Conservation (phyloP, 2,329 filamentous ascomycete genomes). For the Samsoniella hepiali region DNA sequence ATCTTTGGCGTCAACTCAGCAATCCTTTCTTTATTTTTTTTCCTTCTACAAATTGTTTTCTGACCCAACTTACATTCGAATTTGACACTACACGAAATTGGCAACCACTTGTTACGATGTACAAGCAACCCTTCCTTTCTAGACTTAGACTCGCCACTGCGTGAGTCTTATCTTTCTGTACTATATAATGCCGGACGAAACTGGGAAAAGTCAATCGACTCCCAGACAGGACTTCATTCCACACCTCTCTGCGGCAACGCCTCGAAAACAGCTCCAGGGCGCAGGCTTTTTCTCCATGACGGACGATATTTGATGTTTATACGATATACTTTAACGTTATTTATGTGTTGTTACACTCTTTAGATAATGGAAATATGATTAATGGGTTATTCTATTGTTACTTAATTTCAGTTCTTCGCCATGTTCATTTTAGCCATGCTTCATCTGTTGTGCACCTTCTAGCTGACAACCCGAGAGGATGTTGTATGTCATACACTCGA, state of each 20-base stretch:
- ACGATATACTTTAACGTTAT: slow-evolving; percentile 13
- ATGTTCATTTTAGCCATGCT: background rate
- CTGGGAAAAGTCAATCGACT: background rate
- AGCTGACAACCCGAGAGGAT: background rate
- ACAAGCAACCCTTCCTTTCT: background rate
- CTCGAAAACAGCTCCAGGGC: background rate
- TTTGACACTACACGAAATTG: background rate
- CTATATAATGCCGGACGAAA: slow-evolving; percentile 8
- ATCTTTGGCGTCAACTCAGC: slow-evolving; percentile 1
- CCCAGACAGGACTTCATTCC: background rate
- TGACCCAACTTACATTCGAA: background rate
- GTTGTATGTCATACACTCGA: background rate
- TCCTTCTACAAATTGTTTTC: slow-evolving; percentile 18
- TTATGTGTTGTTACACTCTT: slow-evolving; percentile 1
- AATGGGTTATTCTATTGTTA: slow-evolving; percentile 8
- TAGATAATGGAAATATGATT: slow-evolving; percentile 10
- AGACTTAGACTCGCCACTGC: background rate
- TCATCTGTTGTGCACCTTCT: background rate
- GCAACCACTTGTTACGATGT: background rate
- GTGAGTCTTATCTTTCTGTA: slow-evolving; percentile 5
- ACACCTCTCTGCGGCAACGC: background rate
- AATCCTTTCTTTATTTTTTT: slow-evolving; percentile 16
- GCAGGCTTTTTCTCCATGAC: background rate
- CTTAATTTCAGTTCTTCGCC: background rate
- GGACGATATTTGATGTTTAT: slow-evolving; percentile 1